Conservation (phyloP, 805 yeast genomes). For the Barnettozyma botsteinii region DNA sequence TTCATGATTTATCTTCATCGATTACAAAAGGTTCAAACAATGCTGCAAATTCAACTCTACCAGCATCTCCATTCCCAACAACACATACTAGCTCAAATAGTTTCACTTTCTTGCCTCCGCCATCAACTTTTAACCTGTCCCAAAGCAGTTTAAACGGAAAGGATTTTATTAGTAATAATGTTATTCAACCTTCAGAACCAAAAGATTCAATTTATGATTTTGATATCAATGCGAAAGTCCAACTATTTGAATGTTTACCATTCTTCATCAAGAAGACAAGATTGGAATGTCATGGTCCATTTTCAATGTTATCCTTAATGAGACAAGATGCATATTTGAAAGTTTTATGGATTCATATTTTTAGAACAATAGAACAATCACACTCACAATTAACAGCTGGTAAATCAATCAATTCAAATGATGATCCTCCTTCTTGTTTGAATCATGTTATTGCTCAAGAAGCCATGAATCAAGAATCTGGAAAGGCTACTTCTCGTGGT, state of each 20-base stretch:
- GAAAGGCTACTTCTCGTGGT: slow-evolving; percentile 8
- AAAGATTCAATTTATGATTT: slow-evolving; percentile 12
- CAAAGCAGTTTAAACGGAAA: not conserved
- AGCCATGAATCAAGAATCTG: not conserved
- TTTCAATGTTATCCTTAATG: slow-evolving; percentile 43
- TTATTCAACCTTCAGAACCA: not conserved
- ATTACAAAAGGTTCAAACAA: not conserved
- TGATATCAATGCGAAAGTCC: slow-evolving; percentile 32
- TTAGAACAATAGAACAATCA: slow-evolving; percentile 14
- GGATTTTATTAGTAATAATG: not conserved
- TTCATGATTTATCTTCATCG: slow-evolving; percentile 26
- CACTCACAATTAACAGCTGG: not conserved
- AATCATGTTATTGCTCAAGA: not conserved
- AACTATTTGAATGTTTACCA: slow-evolving; percentile 41
- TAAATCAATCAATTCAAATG: not conserved
- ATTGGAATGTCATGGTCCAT: slow-evolving; percentile 45
- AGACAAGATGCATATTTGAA: slow-evolving; percentile 39
- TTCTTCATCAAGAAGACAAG: slow-evolving; percentile 36
- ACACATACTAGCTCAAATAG: not conserved
- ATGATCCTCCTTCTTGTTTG: not conserved
- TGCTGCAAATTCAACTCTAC: not conserved
- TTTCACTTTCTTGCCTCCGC: slow-evolving; percentile 3
- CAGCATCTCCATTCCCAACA: not conserved
- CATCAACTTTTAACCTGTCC: slow-evolving; percentile 1
- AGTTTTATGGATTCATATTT: slow-evolving; percentile 30